Base-by-base conservation (phyloP, 2,329 filamentous ascomycete genomes). In the Leptographium flavum region DNA sequence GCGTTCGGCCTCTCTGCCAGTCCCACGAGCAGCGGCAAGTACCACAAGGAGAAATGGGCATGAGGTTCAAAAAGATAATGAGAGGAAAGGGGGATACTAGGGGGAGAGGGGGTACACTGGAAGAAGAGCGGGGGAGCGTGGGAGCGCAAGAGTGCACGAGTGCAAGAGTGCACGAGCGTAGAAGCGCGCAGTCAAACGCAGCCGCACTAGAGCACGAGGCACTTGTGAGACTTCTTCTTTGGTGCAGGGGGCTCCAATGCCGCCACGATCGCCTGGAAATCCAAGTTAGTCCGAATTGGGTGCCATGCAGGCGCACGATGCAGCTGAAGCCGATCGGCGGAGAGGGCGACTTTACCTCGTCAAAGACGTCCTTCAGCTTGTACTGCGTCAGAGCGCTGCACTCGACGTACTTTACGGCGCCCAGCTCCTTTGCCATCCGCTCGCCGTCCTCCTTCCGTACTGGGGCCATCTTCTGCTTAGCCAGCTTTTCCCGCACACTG, bases 281-380 rank as follows among this genome's bases (percentile, higher is more conserved):
- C 30, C 17, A 30, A 1, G 38, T 30, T 19, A 40, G 38, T 13
- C n/a, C 23, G 13, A 7, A 38, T 14, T 5, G 30, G 5, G 3
- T 28, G n/a, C n/a, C n/a, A n/a, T n/a, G n/a, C n/a, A n/a, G n/a
- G n/a, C n/a, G n/a, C n/a, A n/a, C n/a, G n/a, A n/a, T n/a, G n/a
- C n/a, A n/a, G n/a, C n/a, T n/a, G n/a, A n/a, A n/a, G n/a, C n/a
- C n/a, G n/a, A n/a, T n/a, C n/a, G n/a, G n/a, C n/a, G n/a, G 25
- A 5, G 27, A 28, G 13, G 23, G 39, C 8, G 75, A 56, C n/a
- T n/a, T n/a, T 74, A 94, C 88, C 83, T 96, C 92, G 59, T 98
- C 92, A 66, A 98, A 98, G 17, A 98, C 92, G 60, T 96, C 92
- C 74, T 98, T 98, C 54, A 98, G 70, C 69, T 95, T 95, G 70